These are phyloP conservation scores for Penicillium steckii DNA, from an alignment of 495 filamentous ascomycete genomes.

Conservation along the genomic window DNA sequence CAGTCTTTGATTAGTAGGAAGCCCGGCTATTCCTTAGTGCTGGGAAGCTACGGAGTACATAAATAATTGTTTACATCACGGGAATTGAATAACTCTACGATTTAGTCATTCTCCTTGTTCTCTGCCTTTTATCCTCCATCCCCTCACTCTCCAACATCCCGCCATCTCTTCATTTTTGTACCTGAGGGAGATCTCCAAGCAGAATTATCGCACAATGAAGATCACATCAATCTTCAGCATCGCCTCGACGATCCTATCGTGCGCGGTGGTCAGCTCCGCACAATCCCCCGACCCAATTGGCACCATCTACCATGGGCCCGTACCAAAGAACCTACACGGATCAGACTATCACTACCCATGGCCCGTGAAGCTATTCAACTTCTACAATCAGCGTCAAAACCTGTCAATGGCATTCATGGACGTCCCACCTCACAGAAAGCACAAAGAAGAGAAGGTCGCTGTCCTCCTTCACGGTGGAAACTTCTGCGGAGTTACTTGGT, in stretches of 20 bases:
- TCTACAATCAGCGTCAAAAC: constrained; percentile 15
- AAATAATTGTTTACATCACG: no score
- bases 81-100: no score
- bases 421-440: background rate
- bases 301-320: constrained; percentile 12
- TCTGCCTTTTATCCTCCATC: background rate
- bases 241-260: constrained; percentile 2
- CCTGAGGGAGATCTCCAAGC: background rate
- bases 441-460: background rate
- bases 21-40: background rate
- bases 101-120: background rate
- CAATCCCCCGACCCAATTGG: constrained; percentile 14
- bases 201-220: constrained; percentile 2
- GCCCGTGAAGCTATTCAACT: constrained; percentile 16
- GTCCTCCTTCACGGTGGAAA: constrained; percentile 17
- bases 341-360: constrained; percentile 15
- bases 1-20: background rate
- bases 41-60: no score
- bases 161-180: background rate
- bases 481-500: constrained; percentile 18
- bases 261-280: constrained; percentile 1
- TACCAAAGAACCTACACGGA: constrained; percentile 8
- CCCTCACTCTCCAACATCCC: background rate
- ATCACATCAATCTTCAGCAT: background rate
- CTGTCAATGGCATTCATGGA: constrained; percentile 17